A percentile compares a stretch with the other conserved stretches of the same genome.
These are phyloP conservation scores for Penicillium psychrosexuale DNA, from an alignment of 2,329 filamentous ascomycete species.

Conservation along the genomic window DNA sequence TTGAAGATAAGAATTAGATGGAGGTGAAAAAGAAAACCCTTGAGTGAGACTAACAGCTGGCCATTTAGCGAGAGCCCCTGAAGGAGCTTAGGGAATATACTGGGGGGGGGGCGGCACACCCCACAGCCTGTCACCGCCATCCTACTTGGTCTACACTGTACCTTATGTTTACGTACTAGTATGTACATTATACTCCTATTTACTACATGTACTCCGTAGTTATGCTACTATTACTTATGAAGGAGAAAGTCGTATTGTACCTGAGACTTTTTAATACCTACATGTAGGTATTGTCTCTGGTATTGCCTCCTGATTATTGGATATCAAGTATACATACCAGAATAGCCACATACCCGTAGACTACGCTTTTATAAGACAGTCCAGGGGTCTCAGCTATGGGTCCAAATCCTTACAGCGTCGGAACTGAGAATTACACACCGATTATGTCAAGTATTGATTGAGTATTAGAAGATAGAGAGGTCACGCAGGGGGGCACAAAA, in stretches of 20 bases:
- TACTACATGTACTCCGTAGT: not conserved
- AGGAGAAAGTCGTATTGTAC: not conserved
- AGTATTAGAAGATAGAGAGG: constrained; percentile 24
- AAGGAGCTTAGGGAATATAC: constrained; percentile 26
- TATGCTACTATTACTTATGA: not conserved
- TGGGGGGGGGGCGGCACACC: constrained; percentile 26
- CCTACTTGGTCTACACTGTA: constrained; percentile 6
- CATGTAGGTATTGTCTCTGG: not conserved
- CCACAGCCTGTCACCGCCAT: constrained; percentile 28
- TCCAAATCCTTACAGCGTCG: not conserved
- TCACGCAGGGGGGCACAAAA: constrained; percentile 8
- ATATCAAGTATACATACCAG: not conserved
- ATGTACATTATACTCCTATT: not conserved
- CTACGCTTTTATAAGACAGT: not conserved
- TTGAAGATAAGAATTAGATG: constrained; percentile 9
- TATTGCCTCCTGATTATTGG: not conserved
- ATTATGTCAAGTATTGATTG: constrained; percentile 28
- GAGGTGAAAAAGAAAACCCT: constrained; percentile 15
- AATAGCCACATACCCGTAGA: not conserved
- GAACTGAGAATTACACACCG: constrained; percentile 17
- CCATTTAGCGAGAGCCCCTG: constrained; percentile 30
- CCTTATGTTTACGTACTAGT: not conserved
- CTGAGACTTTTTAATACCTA: not conserved
- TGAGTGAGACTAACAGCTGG: constrained; percentile 21
- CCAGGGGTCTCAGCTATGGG: not conserved